These are phyloP conservation scores for Micractinium conductrix DNA, from an alignment of 139 green algal genomes.

Conservation along the genomic window DNA sequence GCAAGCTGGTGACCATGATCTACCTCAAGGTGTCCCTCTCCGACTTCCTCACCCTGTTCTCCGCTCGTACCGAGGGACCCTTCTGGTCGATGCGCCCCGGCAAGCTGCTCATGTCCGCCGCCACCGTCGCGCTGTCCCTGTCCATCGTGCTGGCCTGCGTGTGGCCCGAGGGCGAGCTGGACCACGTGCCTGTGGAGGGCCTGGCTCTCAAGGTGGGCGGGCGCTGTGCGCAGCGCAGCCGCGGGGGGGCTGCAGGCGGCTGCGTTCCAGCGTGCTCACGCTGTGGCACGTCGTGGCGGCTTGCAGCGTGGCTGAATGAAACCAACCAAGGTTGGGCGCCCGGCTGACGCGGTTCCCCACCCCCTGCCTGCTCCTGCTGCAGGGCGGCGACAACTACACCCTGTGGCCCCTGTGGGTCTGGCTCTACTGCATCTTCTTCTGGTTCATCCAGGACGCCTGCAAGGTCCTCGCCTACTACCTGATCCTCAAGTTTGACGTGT, in stretches of 20 bases:
- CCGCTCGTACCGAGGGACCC: conserved; percentile 74
- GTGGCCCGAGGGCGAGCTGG: conserved; percentile 66
- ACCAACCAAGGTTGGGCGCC: too few relatives aligned
- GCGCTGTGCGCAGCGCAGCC: too few relatives aligned
- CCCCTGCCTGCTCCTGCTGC: too few relatives aligned
- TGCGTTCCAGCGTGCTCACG: too few relatives aligned
- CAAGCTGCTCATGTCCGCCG: conserved; percentile 53
- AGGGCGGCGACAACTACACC: conserved; percentile 38
- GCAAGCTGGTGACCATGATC: conserved; percentile 78
- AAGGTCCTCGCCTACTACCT: conserved; percentile 71
- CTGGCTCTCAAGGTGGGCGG: conserved; percentile 44
- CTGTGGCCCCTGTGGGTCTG: conserved; percentile 76
- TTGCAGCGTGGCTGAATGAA: too few relatives aligned
- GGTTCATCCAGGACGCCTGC: conserved; percentile 73
- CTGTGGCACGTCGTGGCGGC: too few relatives aligned
- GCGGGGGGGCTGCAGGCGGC: too few relatives aligned
- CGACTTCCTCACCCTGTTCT: conserved; percentile 90
- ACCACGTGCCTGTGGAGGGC: conserved; percentile 43
- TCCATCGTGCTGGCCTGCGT: conserved; percentile 76
- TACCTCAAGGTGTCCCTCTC: conserved; percentile 89
- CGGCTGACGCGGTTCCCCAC: too few relatives aligned
- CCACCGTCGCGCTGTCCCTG: conserved; percentile 57
- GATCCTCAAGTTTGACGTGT: conserved; percentile 72
- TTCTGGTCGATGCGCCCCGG: conserved; percentile 68
- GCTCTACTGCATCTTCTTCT: conserved; percentile 86